phyloP scores from a whole-genome alignment of 176 grass and related monocot species.

The Sorghum bicolor region DNA sequence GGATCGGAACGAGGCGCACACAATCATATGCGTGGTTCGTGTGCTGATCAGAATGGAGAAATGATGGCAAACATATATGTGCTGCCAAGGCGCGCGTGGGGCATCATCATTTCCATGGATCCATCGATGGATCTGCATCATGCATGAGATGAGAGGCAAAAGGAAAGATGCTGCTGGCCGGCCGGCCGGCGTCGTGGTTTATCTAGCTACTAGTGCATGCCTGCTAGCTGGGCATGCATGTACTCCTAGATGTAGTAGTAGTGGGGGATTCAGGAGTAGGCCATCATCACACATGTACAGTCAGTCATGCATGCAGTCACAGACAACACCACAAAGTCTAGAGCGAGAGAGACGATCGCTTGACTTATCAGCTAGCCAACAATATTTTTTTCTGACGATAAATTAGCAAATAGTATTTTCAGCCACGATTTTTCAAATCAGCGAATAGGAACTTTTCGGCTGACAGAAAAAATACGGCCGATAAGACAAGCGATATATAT shows the following conservation, averaged over 20 bases:
- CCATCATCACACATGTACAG: constrained; percentile 28
- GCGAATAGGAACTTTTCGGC: no score
- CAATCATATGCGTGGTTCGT: neutral
- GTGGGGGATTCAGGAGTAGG: constrained; percentile 45
- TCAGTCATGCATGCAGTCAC: neutral
- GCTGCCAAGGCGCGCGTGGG: constrained; percentile 15
- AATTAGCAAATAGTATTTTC: no score
- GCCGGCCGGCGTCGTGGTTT: neutral
- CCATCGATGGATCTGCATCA: neutral
- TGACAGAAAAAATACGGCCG: no score
- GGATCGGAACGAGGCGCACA: no score
- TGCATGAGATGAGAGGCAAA: neutral
- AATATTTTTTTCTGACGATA: no score
- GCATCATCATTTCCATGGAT: constrained; percentile 21
- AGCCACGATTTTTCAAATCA: no score
- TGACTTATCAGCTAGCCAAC: no score
- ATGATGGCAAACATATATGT: constrained; percentile 23
- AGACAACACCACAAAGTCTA: neutral
- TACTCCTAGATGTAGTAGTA: no score
- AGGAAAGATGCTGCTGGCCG: constrained; percentile 20
- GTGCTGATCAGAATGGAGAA: neutral
- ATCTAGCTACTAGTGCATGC: neutral
- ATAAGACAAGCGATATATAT: no score
- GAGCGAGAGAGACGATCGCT: neutral
- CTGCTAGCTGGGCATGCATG: neutral